These are phyloP conservation scores for Talaromyces funiculosus DNA, from an alignment of 2,329 filamentous ascomycete species.

Conservation along the genomic window DNA sequence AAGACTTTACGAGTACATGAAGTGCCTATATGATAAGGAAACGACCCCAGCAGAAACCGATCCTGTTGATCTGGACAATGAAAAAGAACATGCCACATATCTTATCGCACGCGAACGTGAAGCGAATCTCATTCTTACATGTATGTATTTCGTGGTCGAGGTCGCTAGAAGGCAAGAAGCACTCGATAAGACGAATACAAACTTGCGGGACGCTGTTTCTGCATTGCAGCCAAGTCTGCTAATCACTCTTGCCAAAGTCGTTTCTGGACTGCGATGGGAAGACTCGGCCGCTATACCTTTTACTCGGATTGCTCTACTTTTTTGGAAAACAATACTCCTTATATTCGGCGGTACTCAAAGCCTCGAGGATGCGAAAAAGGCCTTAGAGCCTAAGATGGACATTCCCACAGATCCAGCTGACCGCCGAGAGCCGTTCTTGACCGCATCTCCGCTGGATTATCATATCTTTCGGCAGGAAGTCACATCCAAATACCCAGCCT, in stretches of 20 bases:
- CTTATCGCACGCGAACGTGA: constrained; percentile 36
- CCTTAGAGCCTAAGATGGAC: constrained; percentile 55
- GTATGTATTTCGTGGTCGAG: constrained; percentile 40
- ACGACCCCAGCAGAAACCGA: constrained; percentile 16
- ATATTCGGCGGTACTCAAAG: constrained; percentile 75
- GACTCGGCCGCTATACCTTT: constrained; percentile 50
- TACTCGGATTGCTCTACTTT: constrained; percentile 62
- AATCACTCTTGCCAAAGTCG: constrained; percentile 64
- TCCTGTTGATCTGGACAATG: constrained; percentile 22
- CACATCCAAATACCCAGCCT: constrained; percentile 94
- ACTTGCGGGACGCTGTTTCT: constrained; percentile 28
- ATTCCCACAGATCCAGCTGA: constrained; percentile 32
- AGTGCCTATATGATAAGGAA: constrained; percentile 35
- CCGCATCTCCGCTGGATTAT: constrained; percentile 90
- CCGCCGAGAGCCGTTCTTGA: constrained; percentile 72
- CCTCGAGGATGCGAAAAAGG: constrained; percentile 67
- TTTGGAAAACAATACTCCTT: constrained; percentile 88
- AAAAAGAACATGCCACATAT: constrained; percentile 29
- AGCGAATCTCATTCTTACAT: constrained; percentile 38
- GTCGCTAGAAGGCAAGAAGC: constrained; percentile 34
- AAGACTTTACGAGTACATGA: constrained; percentile 34
- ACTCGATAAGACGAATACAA: constrained; percentile 20
- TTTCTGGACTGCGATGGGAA: constrained; percentile 67
- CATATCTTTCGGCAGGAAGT: constrained; percentile 95
- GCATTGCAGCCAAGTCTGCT: constrained; percentile 62